Base-by-base conservation (phyloP, 2,329 filamentous ascomycete species). In the Cladosporium sp. region DNA sequence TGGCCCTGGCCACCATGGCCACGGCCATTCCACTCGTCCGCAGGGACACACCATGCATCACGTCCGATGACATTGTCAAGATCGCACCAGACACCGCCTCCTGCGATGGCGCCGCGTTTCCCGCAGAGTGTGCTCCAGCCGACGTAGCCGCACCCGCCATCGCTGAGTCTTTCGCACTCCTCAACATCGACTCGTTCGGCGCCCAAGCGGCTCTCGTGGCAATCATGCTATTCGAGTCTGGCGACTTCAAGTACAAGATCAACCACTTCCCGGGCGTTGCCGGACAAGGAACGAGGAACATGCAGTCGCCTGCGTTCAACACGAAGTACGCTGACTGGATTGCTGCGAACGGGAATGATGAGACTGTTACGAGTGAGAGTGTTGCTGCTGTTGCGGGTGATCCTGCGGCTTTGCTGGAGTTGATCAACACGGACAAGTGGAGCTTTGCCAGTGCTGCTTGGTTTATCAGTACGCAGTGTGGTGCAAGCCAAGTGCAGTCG, bases 231-330 rank as follows among this genome's bases (percentile, higher is more conserved):
- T 86, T 86, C 69, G 91, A 95, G 76, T 85, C 83, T 1, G 84
- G 59, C 20, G 80, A 86, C 62, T 89, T 92, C 75, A 80, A 82
- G 67, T 92, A 84, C 80, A 89, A 87, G 73, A 81, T 79, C 72
- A 90, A 92, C 74, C 77, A 85, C 66, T 82, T 72, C 75, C 82
- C 81, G 1, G 82, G 80, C n/a, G 69, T 75, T 0, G 80, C 86
- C 0, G 89, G 89, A 8, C 88, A 92, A 71, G 89, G 89, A 22
- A 92, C 89, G 0, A 75, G 84, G 3, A 86, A 85, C 69, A 88
- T 88, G 86, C 82, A 87, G 72, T 80, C 76, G 55, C 75, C 82
- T 0, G 66, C 72, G 1, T 86, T 75, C 71, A 84, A 87, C 65
- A 62, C 76, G 1, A 65, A 78, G 65, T 88, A 88, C 64, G 84